A percentile compares a stretch with the other conserved stretches of the same genome.
These are phyloP conservation scores for Symmetrospora coprosmae DNA, from an alignment of 768 basidiomycete genomes.

Conservation along the genomic window DNA sequence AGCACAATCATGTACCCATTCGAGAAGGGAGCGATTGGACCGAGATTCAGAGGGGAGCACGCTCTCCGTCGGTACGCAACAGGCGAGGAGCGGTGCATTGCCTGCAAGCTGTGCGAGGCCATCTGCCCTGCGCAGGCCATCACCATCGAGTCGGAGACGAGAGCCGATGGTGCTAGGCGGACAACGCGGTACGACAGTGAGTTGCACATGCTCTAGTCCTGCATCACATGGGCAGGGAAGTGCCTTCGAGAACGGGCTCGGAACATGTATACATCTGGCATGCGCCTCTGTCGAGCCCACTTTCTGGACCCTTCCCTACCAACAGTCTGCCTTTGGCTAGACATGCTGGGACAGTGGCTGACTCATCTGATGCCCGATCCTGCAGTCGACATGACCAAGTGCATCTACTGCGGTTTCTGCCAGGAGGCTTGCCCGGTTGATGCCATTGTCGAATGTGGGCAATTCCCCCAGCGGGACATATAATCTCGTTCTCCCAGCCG, in stretches of 20 bases:
- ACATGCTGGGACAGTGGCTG: background rate
- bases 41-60: conserved; percentile 96
- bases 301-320: background rate
- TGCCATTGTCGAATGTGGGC: conserved; percentile 92
- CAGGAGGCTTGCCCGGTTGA: conserved; percentile 99
- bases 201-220: background rate
- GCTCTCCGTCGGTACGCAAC: conserved; percentile 89
- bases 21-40: conserved; percentile 93
- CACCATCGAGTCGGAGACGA: conserved; percentile 94
- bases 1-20: conserved; percentile 32
- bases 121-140: conserved; percentile 99
- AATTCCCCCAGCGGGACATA: conserved; percentile 22
- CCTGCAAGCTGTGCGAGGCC: conserved; percentile 97
- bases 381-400: conserved; percentile 99
- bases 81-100: conserved; percentile 97
- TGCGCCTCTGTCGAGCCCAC: background rate
- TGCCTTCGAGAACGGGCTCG: no score
- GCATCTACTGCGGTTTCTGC: conserved; percentile 99
- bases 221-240: conserved; percentile 15
- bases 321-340: background rate
- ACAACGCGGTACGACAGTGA: conserved; percentile 83
- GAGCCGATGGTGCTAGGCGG: conserved; percentile 83
- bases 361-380: conserved; percentile 15
- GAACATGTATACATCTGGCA: background rate
- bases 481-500: background rate